Base-by-base conservation (phyloP, 345 rosid species). In the Linum trigynum region DNA sequence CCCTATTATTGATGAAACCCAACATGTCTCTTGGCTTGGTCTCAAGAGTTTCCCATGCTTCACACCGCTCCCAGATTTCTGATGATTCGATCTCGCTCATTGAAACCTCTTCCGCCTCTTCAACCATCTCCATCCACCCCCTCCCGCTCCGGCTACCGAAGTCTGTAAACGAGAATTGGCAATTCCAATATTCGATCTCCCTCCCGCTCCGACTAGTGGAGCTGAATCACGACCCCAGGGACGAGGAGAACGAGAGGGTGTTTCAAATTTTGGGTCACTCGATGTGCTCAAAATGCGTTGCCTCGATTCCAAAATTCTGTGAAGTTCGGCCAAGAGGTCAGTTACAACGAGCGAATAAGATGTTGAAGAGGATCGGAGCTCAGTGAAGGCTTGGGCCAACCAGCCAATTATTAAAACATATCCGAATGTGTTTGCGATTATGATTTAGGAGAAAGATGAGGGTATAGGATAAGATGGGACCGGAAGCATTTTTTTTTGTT, bases 261-360 rank as follows among this genome's bases (percentile, higher is more conserved):
- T 86, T 86, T 57, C 78, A 80, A 8, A 78, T 90, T 17, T 69
- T 90, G 61, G 95, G 97, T 3, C 92, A 90, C 65, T 64, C 84
- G 14, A 76, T 90, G 80, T 82, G 82, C 61, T 60, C 4, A 85
- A 80, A 64, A 75, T 84, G 35, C 70, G 61, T n/a, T 64, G 51
- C 48, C n/a, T 55, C 73, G 85, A 66, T 82, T 71, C 32, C 42
- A 62, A 40, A 71, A 65, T 41, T 65, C 82, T 2, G 5, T 38
- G 67, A 15, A 61, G 42, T 37, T 23, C 32, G 32, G 74, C 76
- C 65, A 68, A 77, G 57, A 42, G 32, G 38, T 56, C 38, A 15
- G 45, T 41, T 0, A 8, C 14, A 15, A 3, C 14, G 53, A 55
- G 37, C 17, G 69, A 48, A 55, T 45, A 73, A 2, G 78, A 65